Conservation (phyloP, 345 rosid genomes). For the Hibiscus tridactylites region DNA sequence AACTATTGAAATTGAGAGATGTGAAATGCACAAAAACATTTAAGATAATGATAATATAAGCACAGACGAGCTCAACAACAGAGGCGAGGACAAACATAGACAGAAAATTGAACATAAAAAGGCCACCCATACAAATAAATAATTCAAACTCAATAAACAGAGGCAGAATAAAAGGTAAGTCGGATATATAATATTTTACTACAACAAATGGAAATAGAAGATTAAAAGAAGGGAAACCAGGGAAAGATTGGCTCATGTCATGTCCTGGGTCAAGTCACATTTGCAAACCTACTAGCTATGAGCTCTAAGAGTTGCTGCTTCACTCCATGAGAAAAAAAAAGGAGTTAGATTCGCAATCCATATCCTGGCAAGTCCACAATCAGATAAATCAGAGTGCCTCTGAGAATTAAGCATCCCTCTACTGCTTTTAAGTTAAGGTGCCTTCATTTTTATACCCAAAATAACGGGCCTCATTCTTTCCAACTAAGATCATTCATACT, state of each 20-base stretch:
- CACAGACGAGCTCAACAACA: not conserved
- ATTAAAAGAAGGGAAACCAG: not conserved
- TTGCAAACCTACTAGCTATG: too few species aligned
- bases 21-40: not conserved
- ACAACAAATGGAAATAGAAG: not conserved
- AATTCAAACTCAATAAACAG: not conserved
- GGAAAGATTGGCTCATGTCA: not conserved
- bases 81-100: not conserved
- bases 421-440: not conserved
- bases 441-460: not conserved
- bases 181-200: not conserved
- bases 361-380: not conserved
- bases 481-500: not conserved
- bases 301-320: not conserved
- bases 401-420: not conserved
- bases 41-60: not conserved
- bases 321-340: not conserved
- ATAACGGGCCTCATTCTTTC: not conserved
- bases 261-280: not conserved
- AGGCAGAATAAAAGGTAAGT: not conserved
- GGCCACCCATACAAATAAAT: not conserved
- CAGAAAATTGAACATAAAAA: not conserved
- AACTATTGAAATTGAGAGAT: not conserved
- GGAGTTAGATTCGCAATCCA: too few species aligned
- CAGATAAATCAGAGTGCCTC: not conserved